Evolutionary conservation across 306 rosid genomes (phyloP).

Genomic region (Lathyrus sativus): DNA sequence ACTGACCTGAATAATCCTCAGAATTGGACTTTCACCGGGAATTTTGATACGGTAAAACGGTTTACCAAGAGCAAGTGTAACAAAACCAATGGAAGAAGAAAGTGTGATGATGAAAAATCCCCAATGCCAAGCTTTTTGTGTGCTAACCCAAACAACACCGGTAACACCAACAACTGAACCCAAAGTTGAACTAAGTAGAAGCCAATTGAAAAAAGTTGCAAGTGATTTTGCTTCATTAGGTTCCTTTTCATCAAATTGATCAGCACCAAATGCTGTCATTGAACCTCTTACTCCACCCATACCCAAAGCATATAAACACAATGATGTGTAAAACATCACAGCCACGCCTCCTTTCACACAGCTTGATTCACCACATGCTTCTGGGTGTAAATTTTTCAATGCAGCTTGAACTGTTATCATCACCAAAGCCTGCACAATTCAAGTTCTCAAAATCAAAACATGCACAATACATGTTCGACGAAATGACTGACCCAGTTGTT

Average conservation of each 20-base stretch:
- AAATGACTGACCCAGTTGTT: background rate
- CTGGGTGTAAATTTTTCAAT: constrained; percentile 53
- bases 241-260: constrained; percentile 66
- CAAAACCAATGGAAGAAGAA: constrained; percentile 57
- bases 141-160: constrained; percentile 65
- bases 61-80: constrained; percentile 64
- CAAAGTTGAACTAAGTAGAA: constrained; percentile 60
- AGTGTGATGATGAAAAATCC: constrained; percentile 64
- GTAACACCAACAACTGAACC: constrained; percentile 77
- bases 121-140: constrained; percentile 62
- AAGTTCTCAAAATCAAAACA: background rate
- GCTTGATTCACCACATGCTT: constrained; percentile 44
- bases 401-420: constrained; percentile 66
- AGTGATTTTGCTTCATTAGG: constrained; percentile 65
- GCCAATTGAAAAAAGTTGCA: constrained; percentile 68
- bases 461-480: background rate
- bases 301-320: constrained; percentile 61
- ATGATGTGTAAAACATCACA: constrained; percentile 57
- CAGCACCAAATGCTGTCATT: constrained; percentile 80
- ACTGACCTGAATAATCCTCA: constrained; percentile 54
- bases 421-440: constrained; percentile 53
- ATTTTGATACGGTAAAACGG: constrained; percentile 65
- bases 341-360: constrained; percentile 64
- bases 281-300: constrained; percentile 80
- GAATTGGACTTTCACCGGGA: constrained; percentile 64